A percentile compares a stretch with the other conserved stretches of the same genome.
phyloP scores from a whole-genome alignment of 2,329 filamentous ascomycete genomes.

The Bipolaris sorokiniana region DNA sequence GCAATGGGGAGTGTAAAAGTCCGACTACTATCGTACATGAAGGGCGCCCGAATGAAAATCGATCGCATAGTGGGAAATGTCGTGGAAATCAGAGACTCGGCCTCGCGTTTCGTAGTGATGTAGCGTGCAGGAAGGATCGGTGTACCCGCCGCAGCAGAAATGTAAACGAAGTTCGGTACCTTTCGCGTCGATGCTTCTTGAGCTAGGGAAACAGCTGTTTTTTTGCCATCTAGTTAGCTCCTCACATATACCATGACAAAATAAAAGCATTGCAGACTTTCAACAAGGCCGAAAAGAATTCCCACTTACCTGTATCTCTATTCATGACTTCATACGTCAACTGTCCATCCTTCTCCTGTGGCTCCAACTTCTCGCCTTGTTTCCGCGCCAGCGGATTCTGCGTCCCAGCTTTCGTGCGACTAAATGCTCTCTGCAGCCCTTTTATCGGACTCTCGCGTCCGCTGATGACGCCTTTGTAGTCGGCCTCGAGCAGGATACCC shows the following conservation, averaged over 20 bases:
- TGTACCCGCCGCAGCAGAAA: slow-evolving; percentile 85
- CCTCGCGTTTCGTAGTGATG: slow-evolving; percentile 89
- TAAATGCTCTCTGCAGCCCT: slow-evolving; percentile 80
- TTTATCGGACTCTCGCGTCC: slow-evolving; percentile 82
- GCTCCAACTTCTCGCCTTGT: slow-evolving; percentile 64
- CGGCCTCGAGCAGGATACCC: slow-evolving; percentile 94
- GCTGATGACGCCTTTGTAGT: slow-evolving; percentile 91
- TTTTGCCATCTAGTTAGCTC: background rate
- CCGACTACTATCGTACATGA: slow-evolving; percentile 86
- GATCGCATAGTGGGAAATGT: slow-evolving; percentile 77
- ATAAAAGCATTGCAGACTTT: background rate
- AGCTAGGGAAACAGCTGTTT: slow-evolving; percentile 76
- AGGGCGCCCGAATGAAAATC: slow-evolving; percentile 83
- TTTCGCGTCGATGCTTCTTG: slow-evolving; percentile 71
- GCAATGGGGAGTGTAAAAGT: slow-evolving; percentile 86
- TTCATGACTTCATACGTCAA: slow-evolving; percentile 98
- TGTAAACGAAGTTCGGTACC: slow-evolving; percentile 78
- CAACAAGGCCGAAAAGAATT: too few relatives aligned
- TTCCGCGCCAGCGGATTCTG: slow-evolving; percentile 72
- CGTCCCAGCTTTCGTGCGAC: slow-evolving; percentile 65
- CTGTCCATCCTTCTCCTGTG: slow-evolving; percentile 72
- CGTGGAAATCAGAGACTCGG: slow-evolving; percentile 75
- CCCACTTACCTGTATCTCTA: slow-evolving; percentile 72
- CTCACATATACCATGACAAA: background rate
- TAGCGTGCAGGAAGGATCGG: slow-evolving; percentile 85